Conservation (phyloP, 116 monocot species). For the Trichopus zeylanicus region DNA sequence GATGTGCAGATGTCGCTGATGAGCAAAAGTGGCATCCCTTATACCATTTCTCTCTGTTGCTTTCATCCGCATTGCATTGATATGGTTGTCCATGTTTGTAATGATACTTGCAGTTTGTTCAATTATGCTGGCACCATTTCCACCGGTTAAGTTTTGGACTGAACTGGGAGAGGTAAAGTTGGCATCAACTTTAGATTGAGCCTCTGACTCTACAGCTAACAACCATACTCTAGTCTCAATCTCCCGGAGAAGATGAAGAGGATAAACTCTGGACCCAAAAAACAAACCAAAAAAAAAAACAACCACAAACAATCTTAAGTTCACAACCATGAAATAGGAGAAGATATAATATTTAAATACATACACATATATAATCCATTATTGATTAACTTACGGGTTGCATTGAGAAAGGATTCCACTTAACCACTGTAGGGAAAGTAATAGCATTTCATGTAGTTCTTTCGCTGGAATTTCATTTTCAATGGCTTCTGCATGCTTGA, state of each 20-base stretch:
- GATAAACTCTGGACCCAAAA: slow-evolving; percentile 67
- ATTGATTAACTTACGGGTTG: slow-evolving; percentile 57
- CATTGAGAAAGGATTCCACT: slow-evolving; percentile 81
- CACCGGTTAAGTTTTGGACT: slow-evolving; percentile 34
- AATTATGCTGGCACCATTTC: slow-evolving; percentile 45
- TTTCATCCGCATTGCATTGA: slow-evolving; percentile 43
- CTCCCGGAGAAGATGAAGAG: slow-evolving; percentile 84
- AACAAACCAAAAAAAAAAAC: background rate
- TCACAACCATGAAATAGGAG: too few species aligned
- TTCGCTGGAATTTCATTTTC: slow-evolving; percentile 82
- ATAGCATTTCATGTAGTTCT: slow-evolving; percentile 91
- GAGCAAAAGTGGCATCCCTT: slow-evolving; percentile 33
- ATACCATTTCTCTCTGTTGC: slow-evolving; percentile 46
- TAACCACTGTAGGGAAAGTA: slow-evolving; percentile 92
- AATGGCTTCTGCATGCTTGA: slow-evolving; percentile 77
- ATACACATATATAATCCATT: too few species aligned
- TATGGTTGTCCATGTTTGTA: slow-evolving; percentile 81
- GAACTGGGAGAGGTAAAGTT: slow-evolving; percentile 32
- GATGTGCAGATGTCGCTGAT: slow-evolving; percentile 7
- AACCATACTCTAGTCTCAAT: slow-evolving; percentile 99
- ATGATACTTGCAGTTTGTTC: slow-evolving; percentile 88
- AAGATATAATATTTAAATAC: too few species aligned
- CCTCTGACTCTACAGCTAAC: slow-evolving; percentile 95
- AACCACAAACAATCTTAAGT: too few species aligned
- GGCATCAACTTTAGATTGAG: slow-evolving; percentile 47